phyloP scores from a whole-genome alignment of 1,139 yeast genomes.

The Geotrichum phurueaensis region DNA sequence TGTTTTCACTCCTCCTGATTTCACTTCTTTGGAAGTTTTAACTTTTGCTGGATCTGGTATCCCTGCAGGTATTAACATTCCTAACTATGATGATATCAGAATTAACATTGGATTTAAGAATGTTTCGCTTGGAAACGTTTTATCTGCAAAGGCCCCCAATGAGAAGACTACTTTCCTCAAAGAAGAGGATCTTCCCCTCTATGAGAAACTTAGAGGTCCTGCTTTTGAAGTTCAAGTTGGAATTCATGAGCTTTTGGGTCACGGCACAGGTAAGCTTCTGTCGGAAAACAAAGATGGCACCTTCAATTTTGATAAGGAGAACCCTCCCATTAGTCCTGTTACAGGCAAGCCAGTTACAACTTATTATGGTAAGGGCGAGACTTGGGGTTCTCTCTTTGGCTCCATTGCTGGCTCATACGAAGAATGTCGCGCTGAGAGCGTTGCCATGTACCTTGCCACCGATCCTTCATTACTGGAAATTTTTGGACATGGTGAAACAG shows the following conservation, averaged over 20 bases:
- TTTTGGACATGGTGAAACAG: constrained; percentile 50
- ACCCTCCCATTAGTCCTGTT: constrained; percentile 52
- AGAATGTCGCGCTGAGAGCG: constrained; percentile 89
- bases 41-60: constrained; percentile 86
- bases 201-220: constrained; percentile 68
- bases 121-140: constrained; percentile 79
- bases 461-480: constrained; percentile 61
- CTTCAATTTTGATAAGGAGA: constrained; percentile 61
- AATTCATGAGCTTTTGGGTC: constrained; percentile 86
- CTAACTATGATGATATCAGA: constrained; percentile 85
- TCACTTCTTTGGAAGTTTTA: constrained; percentile 80
- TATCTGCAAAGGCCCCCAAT: constrained; percentile 65
- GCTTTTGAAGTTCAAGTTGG: constrained; percentile 92
- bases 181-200: constrained; percentile 48
- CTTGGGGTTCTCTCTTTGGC: constrained; percentile 87
- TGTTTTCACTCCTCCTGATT: constrained; percentile 84
- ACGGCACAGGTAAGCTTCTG: constrained; percentile 80
- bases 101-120: constrained; percentile 80
- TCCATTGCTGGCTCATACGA: constrained; percentile 79
- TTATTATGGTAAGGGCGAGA: constrained; percentile 71
- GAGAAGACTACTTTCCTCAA: constrained; percentile 66
- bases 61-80: constrained; percentile 90
- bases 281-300: constrained; percentile 56
- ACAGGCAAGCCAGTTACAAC: constrained; percentile 56
- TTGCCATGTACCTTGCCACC: constrained; percentile 74